These are phyloP conservation scores for Botryobasidium botryosum DNA, from an alignment of 768 basidiomycete genomes.

Conservation along the genomic window DNA sequence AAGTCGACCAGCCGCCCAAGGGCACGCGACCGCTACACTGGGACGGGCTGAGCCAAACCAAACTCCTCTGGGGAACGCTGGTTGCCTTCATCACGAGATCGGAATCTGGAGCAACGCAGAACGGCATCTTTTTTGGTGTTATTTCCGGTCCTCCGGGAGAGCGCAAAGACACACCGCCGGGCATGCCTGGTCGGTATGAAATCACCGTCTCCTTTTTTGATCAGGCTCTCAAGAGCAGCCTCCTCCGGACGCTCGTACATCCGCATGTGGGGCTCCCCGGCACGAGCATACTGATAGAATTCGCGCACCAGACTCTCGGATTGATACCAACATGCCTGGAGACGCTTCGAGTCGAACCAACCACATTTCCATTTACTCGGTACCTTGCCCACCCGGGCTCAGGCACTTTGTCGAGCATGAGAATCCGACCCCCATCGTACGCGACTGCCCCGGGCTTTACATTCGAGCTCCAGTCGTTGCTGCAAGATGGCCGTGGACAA, in stretches of 20 bases:
- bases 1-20: not conserved
- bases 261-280: too few relatives aligned
- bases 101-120: too few relatives aligned
- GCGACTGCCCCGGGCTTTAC: slow-evolving; percentile 35
- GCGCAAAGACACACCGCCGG: slow-evolving; percentile 28
- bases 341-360: slow-evolving; percentile 40
- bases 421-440: slow-evolving; percentile 37
- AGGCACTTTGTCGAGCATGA: slow-evolving; percentile 11
- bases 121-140: slow-evolving; percentile 34
- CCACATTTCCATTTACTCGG: slow-evolving; percentile 34
- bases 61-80: not conserved
- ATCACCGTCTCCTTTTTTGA: slow-evolving; percentile 49
- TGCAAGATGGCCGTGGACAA: too few relatives aligned
- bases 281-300: too few relatives aligned
- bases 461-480: slow-evolving; percentile 39
- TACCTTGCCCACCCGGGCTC: slow-evolving; percentile 30
- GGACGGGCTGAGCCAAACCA: not conserved
- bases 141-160: slow-evolving; percentile 29
- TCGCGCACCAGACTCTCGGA: too few relatives aligned
- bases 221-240: slow-evolving; percentile 32
- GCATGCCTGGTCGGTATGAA: slow-evolving; percentile 21
- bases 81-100: too few relatives aligned
- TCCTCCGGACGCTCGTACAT: too few relatives aligned
- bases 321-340: slow-evolving; percentile 50
- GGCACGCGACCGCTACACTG: not conserved